Evolutionary conservation across 352 stramenopile genomes (phyloP).

Genomic region (Globisporangium camurandrum): DNA sequence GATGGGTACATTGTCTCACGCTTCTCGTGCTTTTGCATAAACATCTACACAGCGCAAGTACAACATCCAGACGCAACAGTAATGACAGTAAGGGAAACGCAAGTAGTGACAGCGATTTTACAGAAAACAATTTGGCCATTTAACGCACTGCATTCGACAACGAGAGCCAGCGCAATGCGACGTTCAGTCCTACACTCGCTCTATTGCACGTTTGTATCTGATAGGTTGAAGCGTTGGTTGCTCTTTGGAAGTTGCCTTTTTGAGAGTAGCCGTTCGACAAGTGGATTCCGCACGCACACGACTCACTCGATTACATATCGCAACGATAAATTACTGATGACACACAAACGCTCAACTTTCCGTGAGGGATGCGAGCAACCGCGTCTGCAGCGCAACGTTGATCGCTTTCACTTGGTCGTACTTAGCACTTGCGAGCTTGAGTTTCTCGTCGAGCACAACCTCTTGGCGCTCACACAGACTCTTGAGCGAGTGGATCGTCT

Average conservation of each 20-base stretch:
- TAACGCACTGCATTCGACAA: constrained; percentile 4
- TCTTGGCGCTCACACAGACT: constrained; percentile 66
- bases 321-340: too few species aligned
- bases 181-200: too few species aligned
- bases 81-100: too few species aligned
- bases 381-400: constrained; percentile 72
- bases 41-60: constrained; percentile 50
- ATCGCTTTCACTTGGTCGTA: constrained; percentile 79
- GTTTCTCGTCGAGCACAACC: constrained; percentile 53
- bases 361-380: constrained; percentile 41
- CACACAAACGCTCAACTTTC: constrained; percentile 12
- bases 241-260: too few species aligned
- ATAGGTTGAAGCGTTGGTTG: too few species aligned
- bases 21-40: not conserved
- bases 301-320: too few species aligned
- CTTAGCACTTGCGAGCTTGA: constrained; percentile 57
- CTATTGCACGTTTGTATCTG: too few species aligned
- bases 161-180: not conserved
- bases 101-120: constrained; percentile 1
- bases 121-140: too few species aligned
- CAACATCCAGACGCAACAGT: constrained; percentile 81
- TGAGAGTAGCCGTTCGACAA: too few species aligned
- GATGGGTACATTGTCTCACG: too few species aligned
- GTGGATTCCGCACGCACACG: too few species aligned
- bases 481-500: constrained; percentile 55